Evolutionary conservation across 2,329 filamentous ascomycete genomes (phyloP).

Genomic region (Arthroderma sp.): DNA sequence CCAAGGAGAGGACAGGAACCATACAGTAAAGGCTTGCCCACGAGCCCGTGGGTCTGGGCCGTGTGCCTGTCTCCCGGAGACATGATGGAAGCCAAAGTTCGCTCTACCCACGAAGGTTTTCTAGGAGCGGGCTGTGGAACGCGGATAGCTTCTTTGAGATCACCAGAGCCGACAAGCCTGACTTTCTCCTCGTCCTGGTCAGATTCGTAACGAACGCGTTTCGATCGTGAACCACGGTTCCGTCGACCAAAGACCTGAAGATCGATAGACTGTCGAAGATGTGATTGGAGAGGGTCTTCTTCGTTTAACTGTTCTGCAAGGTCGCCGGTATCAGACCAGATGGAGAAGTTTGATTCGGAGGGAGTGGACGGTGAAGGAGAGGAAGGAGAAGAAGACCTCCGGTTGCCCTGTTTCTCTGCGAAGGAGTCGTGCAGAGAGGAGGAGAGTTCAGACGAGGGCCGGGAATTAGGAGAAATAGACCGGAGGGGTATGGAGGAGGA

Average conservation of each 20-base stretch:
- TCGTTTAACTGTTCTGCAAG: slow-evolving; percentile 81
- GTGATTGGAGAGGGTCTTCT: slow-evolving; percentile 66
- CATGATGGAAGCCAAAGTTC: slow-evolving; percentile 72
- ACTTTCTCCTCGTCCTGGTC: slow-evolving; percentile 24
- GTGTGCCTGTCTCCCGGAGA: slow-evolving; percentile 54
- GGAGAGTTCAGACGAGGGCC: slow-evolving; percentile 24
- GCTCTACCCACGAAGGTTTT: slow-evolving; percentile 53
- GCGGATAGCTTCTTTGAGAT: slow-evolving; percentile 42
- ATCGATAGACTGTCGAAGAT: slow-evolving; percentile 53
- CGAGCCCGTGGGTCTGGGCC: slow-evolving; percentile 73
- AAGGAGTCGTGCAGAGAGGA: slow-evolving; percentile 27
- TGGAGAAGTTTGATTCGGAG: slow-evolving; percentile 57
- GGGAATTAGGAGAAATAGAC: slow-evolving; percentile 40
- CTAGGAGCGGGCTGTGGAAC: slow-evolving; percentile 57
- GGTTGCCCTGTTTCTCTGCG: slow-evolving; percentile 36
- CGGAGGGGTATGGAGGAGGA: slow-evolving; percentile 70
- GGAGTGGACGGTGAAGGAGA: slow-evolving; percentile 26
- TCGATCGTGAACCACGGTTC: slow-evolving; percentile 35
- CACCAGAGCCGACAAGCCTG: slow-evolving; percentile 14
- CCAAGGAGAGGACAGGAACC: slow-evolving; percentile 17
- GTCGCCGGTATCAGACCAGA: slow-evolving; percentile 91
- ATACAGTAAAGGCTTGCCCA: slow-evolving; percentile 87
- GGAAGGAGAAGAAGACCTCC: slow-evolving; percentile 38
- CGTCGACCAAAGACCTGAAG: slow-evolving; percentile 40
- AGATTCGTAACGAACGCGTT: slow-evolving; percentile 56